Percentiles rank a stretch among this genome's conserved stretches.
Evolutionary conservation across 768 basidiomycete species (phyloP).

Genomic region (Epithele typhae): DNA sequence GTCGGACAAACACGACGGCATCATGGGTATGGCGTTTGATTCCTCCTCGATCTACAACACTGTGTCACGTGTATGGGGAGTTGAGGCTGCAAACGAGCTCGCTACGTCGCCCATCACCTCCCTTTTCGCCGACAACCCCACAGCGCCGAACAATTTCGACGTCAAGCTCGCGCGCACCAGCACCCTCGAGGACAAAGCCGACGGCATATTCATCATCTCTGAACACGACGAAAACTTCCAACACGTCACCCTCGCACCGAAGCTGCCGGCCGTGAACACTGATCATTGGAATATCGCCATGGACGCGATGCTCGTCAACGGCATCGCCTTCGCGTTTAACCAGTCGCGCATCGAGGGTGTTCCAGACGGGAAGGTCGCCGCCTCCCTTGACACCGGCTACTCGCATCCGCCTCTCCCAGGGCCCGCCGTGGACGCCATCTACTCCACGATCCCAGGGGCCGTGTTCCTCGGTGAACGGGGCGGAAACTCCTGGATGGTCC

Average conservation of each 20-base stretch:
- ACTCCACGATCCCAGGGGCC: constrained; percentile 27
- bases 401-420: constrained; percentile 24
- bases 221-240: constrained; percentile 20
- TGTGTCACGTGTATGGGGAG: constrained; percentile 9
- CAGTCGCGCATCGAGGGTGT: constrained; percentile 14
- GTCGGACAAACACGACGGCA: constrained; percentile 56
- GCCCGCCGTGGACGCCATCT: constrained; percentile 26
- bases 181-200: constrained; percentile 18
- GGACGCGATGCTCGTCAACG: constrained; percentile 45
- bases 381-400: constrained; percentile 27
- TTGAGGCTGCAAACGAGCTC: constrained; percentile 3
- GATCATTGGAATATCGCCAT: constrained; percentile 28
- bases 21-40: constrained; percentile 77
- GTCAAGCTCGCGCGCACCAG: constrained; percentile 21
- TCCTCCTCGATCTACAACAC: constrained; percentile 60
- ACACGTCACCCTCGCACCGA: constrained; percentile 14
- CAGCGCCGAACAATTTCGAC: constrained; percentile 23
- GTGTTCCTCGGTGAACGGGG: constrained; percentile 18
- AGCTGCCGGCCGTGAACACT: constrained; percentile 35
- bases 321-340: constrained; percentile 45
- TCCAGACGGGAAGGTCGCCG: constrained; percentile 21
- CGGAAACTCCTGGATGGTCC: constrained; percentile 25
- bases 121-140: constrained; percentile 20
- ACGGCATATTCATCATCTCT: constrained; percentile 25
- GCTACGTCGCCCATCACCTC: constrained; percentile 20